A percentile compares a stretch with the other conserved stretches of the same genome.
These are phyloP conservation scores for Talaromyces wortmannii DNA, from an alignment of 495 filamentous ascomycete species.

Conservation along the genomic window DNA sequence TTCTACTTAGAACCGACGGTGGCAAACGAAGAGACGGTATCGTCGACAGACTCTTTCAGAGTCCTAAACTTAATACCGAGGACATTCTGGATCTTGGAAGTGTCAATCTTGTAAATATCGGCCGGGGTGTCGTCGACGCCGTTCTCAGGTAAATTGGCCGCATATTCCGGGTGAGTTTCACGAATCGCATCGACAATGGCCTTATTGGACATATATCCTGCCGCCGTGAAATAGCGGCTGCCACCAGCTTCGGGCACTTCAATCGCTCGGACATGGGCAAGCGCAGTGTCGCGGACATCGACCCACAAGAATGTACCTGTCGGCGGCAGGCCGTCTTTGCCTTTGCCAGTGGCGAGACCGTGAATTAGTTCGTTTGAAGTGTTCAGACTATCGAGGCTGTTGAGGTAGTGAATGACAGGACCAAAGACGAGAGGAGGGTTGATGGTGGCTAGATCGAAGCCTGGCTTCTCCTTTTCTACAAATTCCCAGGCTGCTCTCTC, in stretches of 20 bases:
- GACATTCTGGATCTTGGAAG: constrained; percentile 45
- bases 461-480: constrained; percentile 69
- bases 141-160: constrained; percentile 46
- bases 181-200: constrained; percentile 56
- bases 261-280: constrained; percentile 65
- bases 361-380: constrained; percentile 57
- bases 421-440: constrained; percentile 67
- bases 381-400: constrained; percentile 60
- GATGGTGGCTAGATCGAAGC: constrained; percentile 69
- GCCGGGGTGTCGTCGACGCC: constrained; percentile 26
- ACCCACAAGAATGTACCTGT: constrained; percentile 53
- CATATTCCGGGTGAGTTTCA: constrained; percentile 59
- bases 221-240: constrained; percentile 64
- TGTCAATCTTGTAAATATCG: constrained; percentile 41
- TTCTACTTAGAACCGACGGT: constrained; percentile 32
- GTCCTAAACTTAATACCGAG: constrained; percentile 51
- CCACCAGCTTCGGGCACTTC: constrained; percentile 59
- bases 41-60: constrained; percentile 48
- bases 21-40: constrained; percentile 48
- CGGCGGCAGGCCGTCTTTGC: constrained; percentile 54
- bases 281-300: constrained; percentile 65
- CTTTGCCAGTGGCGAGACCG: constrained; percentile 53
- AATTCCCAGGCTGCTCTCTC: constrained; percentile 81
- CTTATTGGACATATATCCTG: constrained; percentile 59
- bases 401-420: constrained; percentile 59